These are phyloP conservation scores for Trifolium repens DNA, from an alignment of 306 rosid species.

Conservation along the genomic window DNA sequence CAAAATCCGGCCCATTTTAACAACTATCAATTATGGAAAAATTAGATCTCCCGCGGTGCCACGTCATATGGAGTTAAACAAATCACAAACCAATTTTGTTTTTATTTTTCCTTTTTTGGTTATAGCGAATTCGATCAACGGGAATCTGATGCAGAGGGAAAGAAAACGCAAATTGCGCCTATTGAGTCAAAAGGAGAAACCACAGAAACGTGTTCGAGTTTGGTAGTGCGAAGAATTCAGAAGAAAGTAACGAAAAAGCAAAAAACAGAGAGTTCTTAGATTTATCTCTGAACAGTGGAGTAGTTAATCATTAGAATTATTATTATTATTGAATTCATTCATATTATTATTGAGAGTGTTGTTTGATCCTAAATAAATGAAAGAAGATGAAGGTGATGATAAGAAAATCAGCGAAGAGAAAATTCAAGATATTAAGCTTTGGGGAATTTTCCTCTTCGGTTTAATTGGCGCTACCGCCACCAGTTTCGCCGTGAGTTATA, in stretches of 20 bases:
- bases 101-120: too few relatives aligned
- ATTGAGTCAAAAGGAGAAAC: too few relatives aligned
- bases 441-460: constrained; percentile 80
- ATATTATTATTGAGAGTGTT: neutral
- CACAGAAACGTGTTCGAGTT: neutral
- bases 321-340: neutral
- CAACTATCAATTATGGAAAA: too few relatives aligned
- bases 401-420: constrained; percentile 40
- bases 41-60: too few relatives aligned
- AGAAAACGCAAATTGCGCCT: too few relatives aligned
- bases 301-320: neutral
- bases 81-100: too few relatives aligned
- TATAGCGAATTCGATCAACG: too few relatives aligned
- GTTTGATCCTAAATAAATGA: constrained; percentile 51
- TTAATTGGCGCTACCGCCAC: constrained; percentile 79
- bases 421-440: constrained; percentile 57
- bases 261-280: constrained; percentile 29
- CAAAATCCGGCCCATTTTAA: too few relatives aligned
- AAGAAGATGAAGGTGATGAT: constrained; percentile 48
- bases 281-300: constrained; percentile 46
- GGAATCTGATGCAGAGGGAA: too few relatives aligned
- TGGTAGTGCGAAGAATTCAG: neutral
- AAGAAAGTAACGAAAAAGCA: neutral
- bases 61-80: too few relatives aligned
- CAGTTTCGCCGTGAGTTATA: constrained; percentile 68